Conservation (phyloP, 164 flowering plant species). For the Taxillus chinensis region DNA sequence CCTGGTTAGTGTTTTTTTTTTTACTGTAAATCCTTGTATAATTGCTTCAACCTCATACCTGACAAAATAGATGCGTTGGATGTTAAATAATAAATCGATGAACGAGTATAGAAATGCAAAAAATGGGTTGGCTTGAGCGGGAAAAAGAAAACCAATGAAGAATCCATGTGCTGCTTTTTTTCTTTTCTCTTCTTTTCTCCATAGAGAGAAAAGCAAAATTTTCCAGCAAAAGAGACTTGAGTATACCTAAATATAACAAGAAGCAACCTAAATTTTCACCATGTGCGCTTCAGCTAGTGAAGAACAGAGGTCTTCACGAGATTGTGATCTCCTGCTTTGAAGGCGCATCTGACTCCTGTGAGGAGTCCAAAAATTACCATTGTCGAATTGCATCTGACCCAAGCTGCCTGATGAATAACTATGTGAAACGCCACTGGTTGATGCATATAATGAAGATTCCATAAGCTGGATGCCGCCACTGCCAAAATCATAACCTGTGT, state of each 20-base stretch:
- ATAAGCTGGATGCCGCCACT: slow-evolving; percentile 61
- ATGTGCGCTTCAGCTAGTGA: slow-evolving; percentile 66
- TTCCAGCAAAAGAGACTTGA: slow-evolving; percentile 2
- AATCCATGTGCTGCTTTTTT: too few relatives aligned
- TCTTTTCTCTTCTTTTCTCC: too few relatives aligned
- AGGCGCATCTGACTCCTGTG: slow-evolving; percentile 84
- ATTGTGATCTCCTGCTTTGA: slow-evolving; percentile 95
- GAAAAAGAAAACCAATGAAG: too few relatives aligned
- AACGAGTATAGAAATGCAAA: too few relatives aligned
- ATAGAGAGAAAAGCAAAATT: too few relatives aligned
- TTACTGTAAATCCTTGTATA: neutral
- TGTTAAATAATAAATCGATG: too few relatives aligned
- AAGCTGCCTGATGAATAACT: slow-evolving; percentile 85
- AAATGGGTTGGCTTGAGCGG: too few relatives aligned
- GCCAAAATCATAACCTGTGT: slow-evolving; percentile 41
- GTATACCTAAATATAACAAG: slow-evolving; percentile 18
- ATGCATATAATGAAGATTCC: slow-evolving; percentile 53
- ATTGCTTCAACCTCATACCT: neutral
- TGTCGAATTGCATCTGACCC: slow-evolving; percentile 84
- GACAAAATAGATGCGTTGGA: too few relatives aligned
- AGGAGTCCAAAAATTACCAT: slow-evolving; percentile 59
- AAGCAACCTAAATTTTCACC: slow-evolving; percentile 37
- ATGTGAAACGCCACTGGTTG: slow-evolving; percentile 67
- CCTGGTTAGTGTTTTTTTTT: too few relatives aligned
- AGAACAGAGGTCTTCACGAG: slow-evolving; percentile 87